Conservation (phyloP, 1,284 basidiomycete genomes). For the Cerrena zonata region DNA sequence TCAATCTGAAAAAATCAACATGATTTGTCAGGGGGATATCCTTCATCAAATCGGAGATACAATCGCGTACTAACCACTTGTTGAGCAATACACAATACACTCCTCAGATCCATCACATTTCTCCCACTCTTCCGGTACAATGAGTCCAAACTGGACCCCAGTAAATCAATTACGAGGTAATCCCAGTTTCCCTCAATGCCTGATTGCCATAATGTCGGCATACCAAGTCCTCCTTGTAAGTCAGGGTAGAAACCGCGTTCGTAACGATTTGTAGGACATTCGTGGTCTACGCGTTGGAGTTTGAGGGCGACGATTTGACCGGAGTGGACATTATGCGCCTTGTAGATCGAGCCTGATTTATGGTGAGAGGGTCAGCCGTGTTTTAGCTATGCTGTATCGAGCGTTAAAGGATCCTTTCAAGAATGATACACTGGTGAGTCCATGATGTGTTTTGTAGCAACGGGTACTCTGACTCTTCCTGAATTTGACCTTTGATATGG, state of each 20-base stretch:
- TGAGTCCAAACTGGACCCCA: conserved; percentile 62
- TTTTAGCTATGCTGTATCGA: too few species aligned
- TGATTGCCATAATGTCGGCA: conserved; percentile 61
- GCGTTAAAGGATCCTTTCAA: too few species aligned
- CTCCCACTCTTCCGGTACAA: conserved; percentile 51
- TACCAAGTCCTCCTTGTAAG: conserved; percentile 65
- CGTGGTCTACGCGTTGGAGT: conserved; percentile 58
- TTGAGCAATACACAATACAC: conserved; percentile 65
- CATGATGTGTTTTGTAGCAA: too few species aligned
- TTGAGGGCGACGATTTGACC: conserved; percentile 63
- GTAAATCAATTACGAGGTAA: conserved; percentile 68
- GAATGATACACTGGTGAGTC: too few species aligned
- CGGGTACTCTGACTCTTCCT: too few species aligned
- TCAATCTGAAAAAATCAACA: conserved; percentile 42
- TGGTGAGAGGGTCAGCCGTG: too few species aligned
- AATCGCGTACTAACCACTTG: conserved; percentile 51
- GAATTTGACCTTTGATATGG: too few species aligned
- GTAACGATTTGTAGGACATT: conserved; percentile 69
- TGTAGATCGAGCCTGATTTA: conserved; percentile 57
- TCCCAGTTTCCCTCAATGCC: conserved; percentile 61
- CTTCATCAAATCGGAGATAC: too few species aligned
- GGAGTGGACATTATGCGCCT: conserved; percentile 51
- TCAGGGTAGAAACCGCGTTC: conserved; percentile 65
- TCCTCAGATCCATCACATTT: conserved; percentile 59
- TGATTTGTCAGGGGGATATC: too few species aligned